A percentile compares a stretch with the other conserved stretches of the same genome.
These are phyloP conservation scores for Didymella pinodella DNA, from an alignment of 2,329 filamentous ascomycete species.

Conservation along the genomic window DNA sequence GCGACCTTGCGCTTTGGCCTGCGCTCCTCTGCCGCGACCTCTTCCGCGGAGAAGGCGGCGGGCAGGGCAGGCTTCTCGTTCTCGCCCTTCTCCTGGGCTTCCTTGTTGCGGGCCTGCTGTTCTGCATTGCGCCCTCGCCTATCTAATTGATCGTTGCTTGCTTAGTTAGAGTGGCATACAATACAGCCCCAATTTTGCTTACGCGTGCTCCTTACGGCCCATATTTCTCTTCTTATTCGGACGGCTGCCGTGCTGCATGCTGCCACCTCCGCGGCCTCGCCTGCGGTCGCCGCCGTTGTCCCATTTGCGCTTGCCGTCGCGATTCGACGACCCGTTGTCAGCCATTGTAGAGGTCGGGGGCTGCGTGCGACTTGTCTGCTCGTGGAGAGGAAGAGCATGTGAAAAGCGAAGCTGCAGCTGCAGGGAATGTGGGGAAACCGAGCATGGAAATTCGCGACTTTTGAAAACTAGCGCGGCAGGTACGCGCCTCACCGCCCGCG, in stretches of 20 bases:
- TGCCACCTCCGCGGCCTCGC: conserved; percentile 44
- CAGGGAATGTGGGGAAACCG: conserved; percentile 24
- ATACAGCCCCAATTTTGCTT: conserved; percentile 26
- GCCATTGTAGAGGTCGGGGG: conserved; percentile 36
- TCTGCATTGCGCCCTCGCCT: conserved; percentile 55
- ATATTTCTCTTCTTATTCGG: conserved; percentile 70
- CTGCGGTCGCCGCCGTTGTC: conserved; percentile 35
- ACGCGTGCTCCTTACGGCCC: conserved; percentile 72
- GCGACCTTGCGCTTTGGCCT: conserved; percentile 96
- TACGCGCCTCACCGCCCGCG: conserved; percentile 32
- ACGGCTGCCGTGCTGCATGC: conserved; percentile 50
- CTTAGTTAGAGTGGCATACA: conserved; percentile 51
- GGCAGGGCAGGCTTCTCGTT: conserved; percentile 60
- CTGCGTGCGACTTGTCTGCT: conserved; percentile 34
- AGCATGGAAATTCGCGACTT: conserved; percentile 31
- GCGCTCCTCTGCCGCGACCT: conserved; percentile 86
- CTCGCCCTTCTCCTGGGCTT: conserved; percentile 48
- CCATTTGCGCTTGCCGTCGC: conserved; percentile 47
- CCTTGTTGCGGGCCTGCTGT: conserved; percentile 51
- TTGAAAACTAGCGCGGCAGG: conserved; percentile 34
- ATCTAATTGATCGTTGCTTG: conserved; percentile 57
- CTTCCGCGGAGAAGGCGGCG: conserved; percentile 72
- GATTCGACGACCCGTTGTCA: conserved; percentile 30
- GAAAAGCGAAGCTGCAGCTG: conserved; percentile 15
- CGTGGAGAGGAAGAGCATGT: conserved; percentile 36